A percentile compares a stretch with the other conserved stretches of the same genome.
Conservation (phyloP, 345 rosid genomes). For the Pugionium cornutum region DNA sequence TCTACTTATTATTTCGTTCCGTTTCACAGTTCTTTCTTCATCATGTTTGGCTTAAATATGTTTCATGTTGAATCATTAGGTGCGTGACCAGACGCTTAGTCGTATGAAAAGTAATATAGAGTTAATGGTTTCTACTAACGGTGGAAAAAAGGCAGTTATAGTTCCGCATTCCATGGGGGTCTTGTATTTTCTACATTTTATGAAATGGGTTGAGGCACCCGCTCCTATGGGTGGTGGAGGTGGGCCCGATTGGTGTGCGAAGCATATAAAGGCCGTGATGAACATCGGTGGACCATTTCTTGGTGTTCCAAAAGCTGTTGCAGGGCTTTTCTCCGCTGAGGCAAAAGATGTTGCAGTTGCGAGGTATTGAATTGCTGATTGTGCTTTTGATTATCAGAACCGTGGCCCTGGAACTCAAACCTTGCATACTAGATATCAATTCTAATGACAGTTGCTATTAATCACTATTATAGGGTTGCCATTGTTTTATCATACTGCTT, state of each 20-base stretch:
- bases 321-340: conserved; percentile 95
- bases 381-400: conserved; percentile 7
- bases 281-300: conserved; percentile 94
- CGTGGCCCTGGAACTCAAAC: background rate
- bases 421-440: too few relatives aligned
- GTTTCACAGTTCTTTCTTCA: conserved; percentile 14
- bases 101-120: conserved; percentile 80
- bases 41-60: conserved; percentile 2
- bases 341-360: conserved; percentile 93
- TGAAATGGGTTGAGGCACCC: conserved; percentile 99
- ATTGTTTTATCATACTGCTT: too few relatives aligned
- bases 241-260: conserved; percentile 92
- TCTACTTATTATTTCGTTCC: background rate
- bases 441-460: too few relatives aligned
- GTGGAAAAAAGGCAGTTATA: conserved; percentile 80
- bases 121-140: conserved; percentile 77
- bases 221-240: conserved; percentile 98
- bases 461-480: too few relatives aligned
- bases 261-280: conserved; percentile 88
- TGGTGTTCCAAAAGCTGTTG: conserved; percentile 88
- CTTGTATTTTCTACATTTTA: conserved; percentile 84
- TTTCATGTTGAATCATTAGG: conserved; percentile 51
- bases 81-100: conserved; percentile 84
- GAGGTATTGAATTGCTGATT: conserved; percentile 52
- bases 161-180: conserved; percentile 99